Base-by-base conservation (phyloP, 2,329 filamentous ascomycete species). In the Dendryphion nanum region DNA sequence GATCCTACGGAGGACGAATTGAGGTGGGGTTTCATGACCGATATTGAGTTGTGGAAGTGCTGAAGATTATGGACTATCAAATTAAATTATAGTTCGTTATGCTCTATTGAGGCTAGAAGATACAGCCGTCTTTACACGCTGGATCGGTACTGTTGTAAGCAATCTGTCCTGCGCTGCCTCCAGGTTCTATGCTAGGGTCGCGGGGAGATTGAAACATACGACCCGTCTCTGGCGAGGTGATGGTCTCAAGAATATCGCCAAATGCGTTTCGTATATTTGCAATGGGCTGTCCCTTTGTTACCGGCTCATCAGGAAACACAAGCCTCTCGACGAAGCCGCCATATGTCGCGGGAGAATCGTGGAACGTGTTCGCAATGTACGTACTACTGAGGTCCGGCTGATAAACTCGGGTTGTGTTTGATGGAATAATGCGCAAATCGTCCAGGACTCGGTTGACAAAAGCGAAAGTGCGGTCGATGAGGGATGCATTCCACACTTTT, bases 101-200 rank as follows among this genome's bases (percentile, higher is more conserved):
- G n/a, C n/a, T n/a, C n/a, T n/a, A n/a, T n/a, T n/a, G n/a, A n/a
- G n/a, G n/a, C n/a, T 41, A 43, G n/a, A 61, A 15, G 20, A 61
- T 54, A 37, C 57, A 61, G 8, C 59, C 59, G 38, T 59, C 54
- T 6, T 40, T 50, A 37, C 59, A 61, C 35, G 53, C 46, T 0
- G 57, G 50, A 34, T 59, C 54, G 0, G 64, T 67, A 2, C 53
- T 57, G 34, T 67, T 67, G 31, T 66, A 67, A 4, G 61, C 59
- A 19, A 68, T 61, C 18, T 59, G 52, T 1, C 60, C 59, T 3
- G 61, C 61, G 35, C 56, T 56, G 14, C 50, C 54, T 10, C 63
- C 64, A 2, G 57, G 57, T 44, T 66, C 64, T 3, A 61, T 56
- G 19, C 54, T 60, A 6, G 64, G 63, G 34, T 68, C 63, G 5